These are phyloP conservation scores for Suhomyces bolitotheri DNA, from an alignment of 1,139 yeast species.

Conservation along the genomic window DNA sequence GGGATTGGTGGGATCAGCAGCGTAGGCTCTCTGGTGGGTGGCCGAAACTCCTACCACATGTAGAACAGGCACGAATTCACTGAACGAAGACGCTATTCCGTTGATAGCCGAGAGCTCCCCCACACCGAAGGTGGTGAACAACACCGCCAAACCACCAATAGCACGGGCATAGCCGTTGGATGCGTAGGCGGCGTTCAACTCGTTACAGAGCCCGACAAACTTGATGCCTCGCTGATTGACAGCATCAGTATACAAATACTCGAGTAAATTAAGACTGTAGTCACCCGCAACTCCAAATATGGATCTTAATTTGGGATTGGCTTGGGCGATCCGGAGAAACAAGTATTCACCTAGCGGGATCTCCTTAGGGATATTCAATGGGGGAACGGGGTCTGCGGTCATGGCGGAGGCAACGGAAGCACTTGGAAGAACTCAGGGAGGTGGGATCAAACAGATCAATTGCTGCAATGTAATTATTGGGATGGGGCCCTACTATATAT, in stretches of 20 bases:
- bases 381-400: not conserved
- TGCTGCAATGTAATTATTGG: too few species aligned
- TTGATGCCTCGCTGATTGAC: conserved; percentile 19
- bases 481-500: too few species aligned
- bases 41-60: conserved; percentile 81
- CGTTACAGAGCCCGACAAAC: conserved; percentile 39
- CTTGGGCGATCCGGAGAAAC: conserved; percentile 37
- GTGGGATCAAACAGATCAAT: too few species aligned
- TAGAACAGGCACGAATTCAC: conserved; percentile 75
- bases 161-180: conserved; percentile 77
- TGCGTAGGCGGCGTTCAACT: conserved; percentile 59
- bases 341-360: conserved; percentile 43
- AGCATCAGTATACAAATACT: conserved; percentile 33
- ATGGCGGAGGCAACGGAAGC: not conserved
- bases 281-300: conserved; percentile 48
- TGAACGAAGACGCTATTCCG: conserved; percentile 80
- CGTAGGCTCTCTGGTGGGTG: conserved; percentile 27
- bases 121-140: conserved; percentile 75
- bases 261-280: conserved; percentile 40
- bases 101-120: conserved; percentile 86
- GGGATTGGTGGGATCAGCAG: conserved; percentile 16
- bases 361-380: conserved; percentile 5
- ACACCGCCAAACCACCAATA: conserved; percentile 38
- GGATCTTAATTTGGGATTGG: conserved; percentile 37
- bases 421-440: too few species aligned